These are phyloP conservation scores for Biscogniauxia mediterranea DNA, from an alignment of 2,329 filamentous ascomycete genomes.

Conservation along the genomic window DNA sequence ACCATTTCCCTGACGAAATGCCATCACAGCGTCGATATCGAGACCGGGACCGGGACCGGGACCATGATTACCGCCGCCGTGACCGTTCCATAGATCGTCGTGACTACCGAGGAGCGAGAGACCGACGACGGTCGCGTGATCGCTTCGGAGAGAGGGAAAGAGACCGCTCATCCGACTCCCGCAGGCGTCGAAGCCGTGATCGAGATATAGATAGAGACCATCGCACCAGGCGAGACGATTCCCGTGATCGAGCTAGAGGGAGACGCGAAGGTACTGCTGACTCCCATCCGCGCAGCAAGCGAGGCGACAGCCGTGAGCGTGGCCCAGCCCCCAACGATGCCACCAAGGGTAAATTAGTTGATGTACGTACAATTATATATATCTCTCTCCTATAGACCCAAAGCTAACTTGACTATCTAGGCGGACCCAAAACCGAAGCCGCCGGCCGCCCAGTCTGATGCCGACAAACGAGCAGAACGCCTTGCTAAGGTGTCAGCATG, in stretches of 20 bases:
- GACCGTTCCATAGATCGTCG: slow-evolving; percentile 68
- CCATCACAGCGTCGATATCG: slow-evolving; percentile 55
- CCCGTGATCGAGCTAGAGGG: slow-evolving; percentile 62
- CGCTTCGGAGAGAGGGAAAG: slow-evolving; percentile 50
- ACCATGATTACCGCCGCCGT: slow-evolving; percentile 62
- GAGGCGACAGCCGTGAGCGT: slow-evolving; percentile 58
- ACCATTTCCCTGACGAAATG: slow-evolving; percentile 39
- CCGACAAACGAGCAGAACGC: slow-evolving; percentile 76
- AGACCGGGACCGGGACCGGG: slow-evolving; percentile 49
- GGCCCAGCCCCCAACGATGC: slow-evolving; percentile 51
- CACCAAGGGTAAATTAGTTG: slow-evolving; percentile 48
- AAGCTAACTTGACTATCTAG: slow-evolving; percentile 39
- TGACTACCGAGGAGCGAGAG: slow-evolving; percentile 54
- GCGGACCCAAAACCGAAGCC: slow-evolving; percentile 49
- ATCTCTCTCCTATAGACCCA: neutral
- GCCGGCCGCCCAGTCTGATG: slow-evolving; percentile 57
- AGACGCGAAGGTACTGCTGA: slow-evolving; percentile 71
- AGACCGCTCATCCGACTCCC: slow-evolving; percentile 56
- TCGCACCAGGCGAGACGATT: slow-evolving; percentile 70
- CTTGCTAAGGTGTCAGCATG: slow-evolving; percentile 82
- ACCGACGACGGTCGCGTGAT: slow-evolving; percentile 65
- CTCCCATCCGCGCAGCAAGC: slow-evolving; percentile 63
- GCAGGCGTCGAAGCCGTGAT: slow-evolving; percentile 64
- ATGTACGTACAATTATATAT: slow-evolving; percentile 46
- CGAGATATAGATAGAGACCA: slow-evolving; percentile 53